These are phyloP conservation scores for Discostella stelligeroides DNA, from an alignment of 108 stramenopile genomes.

Conservation along the genomic window DNA sequence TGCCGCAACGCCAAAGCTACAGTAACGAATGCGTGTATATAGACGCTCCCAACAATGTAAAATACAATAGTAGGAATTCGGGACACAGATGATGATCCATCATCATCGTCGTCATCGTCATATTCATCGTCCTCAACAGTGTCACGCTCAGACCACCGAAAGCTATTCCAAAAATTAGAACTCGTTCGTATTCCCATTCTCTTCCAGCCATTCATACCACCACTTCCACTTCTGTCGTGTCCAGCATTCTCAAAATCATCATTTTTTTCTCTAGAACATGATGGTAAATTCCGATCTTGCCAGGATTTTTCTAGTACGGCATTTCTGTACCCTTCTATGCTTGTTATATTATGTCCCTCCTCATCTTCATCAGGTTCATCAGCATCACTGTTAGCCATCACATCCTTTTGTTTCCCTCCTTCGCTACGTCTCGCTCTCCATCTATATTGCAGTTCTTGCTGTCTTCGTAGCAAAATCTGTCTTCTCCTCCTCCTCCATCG, in stretches of 20 bases:
- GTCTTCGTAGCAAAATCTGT: too few species aligned
- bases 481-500: not conserved
- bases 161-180: constrained; percentile 21
- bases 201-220: constrained; percentile 20
- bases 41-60: constrained; percentile 42
- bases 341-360: not conserved
- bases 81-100: constrained; percentile 15
- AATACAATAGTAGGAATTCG: constrained; percentile 38
- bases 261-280: not conserved
- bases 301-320: constrained; percentile 26
- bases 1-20: constrained; percentile 41
- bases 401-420: constrained; percentile 28
- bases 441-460: constrained; percentile 29
- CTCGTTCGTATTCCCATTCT: constrained; percentile 28
- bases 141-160: not conserved
- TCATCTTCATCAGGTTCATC: constrained; percentile 21
- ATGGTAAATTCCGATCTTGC: constrained; percentile 37
- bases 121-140: not conserved
- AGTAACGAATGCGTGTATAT: constrained; percentile 38
- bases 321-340: constrained; percentile 20
- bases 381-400: constrained; percentile 24
- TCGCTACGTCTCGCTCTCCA: constrained; percentile 39
- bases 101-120: constrained; percentile 11
- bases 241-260: not conserved
- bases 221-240: not conserved